Conservation (phyloP, 441 rosid species). For the Mallotus repandus region DNA sequence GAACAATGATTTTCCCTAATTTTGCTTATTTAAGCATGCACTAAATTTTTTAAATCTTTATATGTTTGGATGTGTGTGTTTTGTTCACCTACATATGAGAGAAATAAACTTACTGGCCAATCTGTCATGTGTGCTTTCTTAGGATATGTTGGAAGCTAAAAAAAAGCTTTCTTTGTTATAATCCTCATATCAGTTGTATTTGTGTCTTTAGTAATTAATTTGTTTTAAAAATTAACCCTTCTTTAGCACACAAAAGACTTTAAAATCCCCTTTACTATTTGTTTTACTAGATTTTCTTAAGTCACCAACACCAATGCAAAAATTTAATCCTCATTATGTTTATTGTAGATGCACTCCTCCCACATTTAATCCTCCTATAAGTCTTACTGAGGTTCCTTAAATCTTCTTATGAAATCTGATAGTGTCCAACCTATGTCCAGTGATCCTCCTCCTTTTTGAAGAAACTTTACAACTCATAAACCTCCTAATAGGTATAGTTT, state of each 20-base stretch:
- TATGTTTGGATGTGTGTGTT: conserved; percentile 2
- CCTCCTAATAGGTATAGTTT: too few species aligned
- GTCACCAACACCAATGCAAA: too few species aligned
- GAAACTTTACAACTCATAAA: too few species aligned
- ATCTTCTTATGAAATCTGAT: too few species aligned
- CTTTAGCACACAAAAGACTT: conserved; percentile 2
- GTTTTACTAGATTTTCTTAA: too few species aligned
- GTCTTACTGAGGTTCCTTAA: too few species aligned
- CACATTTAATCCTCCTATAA: too few species aligned
- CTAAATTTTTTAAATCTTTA: neutral
- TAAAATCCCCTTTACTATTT: neutral
- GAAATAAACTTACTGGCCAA: neutral
- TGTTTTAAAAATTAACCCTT: neutral
- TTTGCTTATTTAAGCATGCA: neutral
- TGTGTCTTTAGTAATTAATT: neutral
- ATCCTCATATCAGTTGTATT: neutral
- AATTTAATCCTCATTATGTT: too few species aligned
- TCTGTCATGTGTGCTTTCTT: neutral
- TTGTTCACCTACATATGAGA: neutral
- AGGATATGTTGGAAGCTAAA: conserved; percentile 3
- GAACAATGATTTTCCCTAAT: neutral
- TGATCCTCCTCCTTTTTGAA: too few species aligned
- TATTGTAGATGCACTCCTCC: too few species aligned
- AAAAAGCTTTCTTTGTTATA: neutral
- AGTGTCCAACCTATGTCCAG: too few species aligned